Conservation (phyloP, 805 yeast species). For the Kodamaea lidongshanica region DNA sequence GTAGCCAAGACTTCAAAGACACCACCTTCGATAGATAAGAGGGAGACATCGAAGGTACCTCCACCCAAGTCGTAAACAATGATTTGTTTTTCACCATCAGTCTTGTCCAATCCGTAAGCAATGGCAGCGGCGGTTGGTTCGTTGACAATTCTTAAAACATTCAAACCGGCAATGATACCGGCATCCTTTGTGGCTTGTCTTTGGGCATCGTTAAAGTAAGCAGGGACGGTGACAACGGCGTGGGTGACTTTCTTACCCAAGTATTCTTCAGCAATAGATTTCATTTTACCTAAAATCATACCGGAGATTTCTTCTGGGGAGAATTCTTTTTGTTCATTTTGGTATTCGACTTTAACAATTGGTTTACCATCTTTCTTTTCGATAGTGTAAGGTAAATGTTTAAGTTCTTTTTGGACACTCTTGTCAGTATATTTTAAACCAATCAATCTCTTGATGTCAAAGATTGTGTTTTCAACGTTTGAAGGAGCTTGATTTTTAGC, state of each 20-base stretch:
- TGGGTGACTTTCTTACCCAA: slow-evolving; percentile 70
- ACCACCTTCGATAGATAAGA: slow-evolving; percentile 41
- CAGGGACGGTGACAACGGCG: slow-evolving; percentile 91
- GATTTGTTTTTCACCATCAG: slow-evolving; percentile 37
- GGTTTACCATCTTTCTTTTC: slow-evolving; percentile 71
- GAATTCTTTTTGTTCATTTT: slow-evolving; percentile 80
- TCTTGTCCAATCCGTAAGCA: slow-evolving; percentile 29
- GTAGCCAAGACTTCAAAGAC: slow-evolving; percentile 44
- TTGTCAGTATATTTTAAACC: slow-evolving; percentile 81
- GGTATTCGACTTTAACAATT: slow-evolving; percentile 72
- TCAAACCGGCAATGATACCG: slow-evolving; percentile 86
- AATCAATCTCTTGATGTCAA: slow-evolving; percentile 87
- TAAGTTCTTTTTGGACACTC: slow-evolving; percentile 80
- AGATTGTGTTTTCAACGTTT: slow-evolving; percentile 86
- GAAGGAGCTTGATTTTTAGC: slow-evolving; percentile 97
- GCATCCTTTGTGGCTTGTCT: slow-evolving; percentile 94
- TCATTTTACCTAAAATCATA: slow-evolving; percentile 87
- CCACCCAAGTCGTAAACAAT: slow-evolving; percentile 47
- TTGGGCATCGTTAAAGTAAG: slow-evolving; percentile 90
- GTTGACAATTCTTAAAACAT: slow-evolving; percentile 81
- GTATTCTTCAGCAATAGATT: slow-evolving; percentile 73
- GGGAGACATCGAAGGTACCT: slow-evolving; percentile 36
- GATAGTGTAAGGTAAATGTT: slow-evolving; percentile 83
- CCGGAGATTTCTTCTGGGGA: slow-evolving; percentile 94
- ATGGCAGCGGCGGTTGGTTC: slow-evolving; percentile 54